Percentiles rank a stretch among this genome's conserved stretches.
phyloP scores from a whole-genome alignment of 176 grass and related monocot species.

The bread wheat (Triticum aestivum) region IWGSC_CS_RefSeq_v2.1 NC_057814.1:567020645-567021144 shows the following conservation, averaged over 20 bases:
- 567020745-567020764: conserved; percentile 17
- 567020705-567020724: background rate
- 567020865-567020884: conserved; percentile 66
- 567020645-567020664: background rate
- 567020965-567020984: conserved; percentile 76
- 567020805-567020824: conserved; percentile 65
- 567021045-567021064: conserved; percentile 85
- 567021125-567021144: conserved; percentile 62
- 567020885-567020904: conserved; percentile 72
- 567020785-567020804: conserved; percentile 54
- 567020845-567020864: conserved; percentile 75
- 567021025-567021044: conserved; percentile 72
- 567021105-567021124: conserved; percentile 67
- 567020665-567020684: background rate
- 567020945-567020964: conserved; percentile 73
- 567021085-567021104: conserved; percentile 57
- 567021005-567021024: conserved; percentile 77
- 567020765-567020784: conserved; percentile 37
- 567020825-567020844: conserved; percentile 76
- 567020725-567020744: background rate
- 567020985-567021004: conserved; percentile 72
- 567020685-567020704: background rate
- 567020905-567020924: conserved; percentile 83
- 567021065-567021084: conserved; percentile 58
- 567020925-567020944: conserved; percentile 67